Conservation (phyloP, 2,329 filamentous ascomycete species). For the Aspergillus sergii region DNA sequence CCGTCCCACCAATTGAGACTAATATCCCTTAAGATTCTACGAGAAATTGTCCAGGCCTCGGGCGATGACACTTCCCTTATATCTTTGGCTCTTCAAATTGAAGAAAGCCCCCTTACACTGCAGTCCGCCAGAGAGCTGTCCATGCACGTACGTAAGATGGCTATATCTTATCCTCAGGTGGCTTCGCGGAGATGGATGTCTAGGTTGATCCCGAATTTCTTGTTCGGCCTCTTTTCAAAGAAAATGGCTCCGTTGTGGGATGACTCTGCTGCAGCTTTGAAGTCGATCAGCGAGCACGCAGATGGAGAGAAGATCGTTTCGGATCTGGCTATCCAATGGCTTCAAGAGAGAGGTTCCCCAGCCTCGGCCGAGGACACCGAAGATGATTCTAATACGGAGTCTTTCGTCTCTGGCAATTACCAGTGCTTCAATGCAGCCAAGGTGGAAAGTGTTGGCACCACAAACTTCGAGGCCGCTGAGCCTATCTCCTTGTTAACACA, state of each 20-base stretch:
- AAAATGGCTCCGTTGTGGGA: conserved; percentile 87
- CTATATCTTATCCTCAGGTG: conserved; percentile 62
- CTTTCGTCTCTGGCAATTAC: conserved; percentile 58
- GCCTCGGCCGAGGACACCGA: conserved; percentile 24
- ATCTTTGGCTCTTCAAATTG: conserved; percentile 72
- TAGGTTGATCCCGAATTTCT: conserved; percentile 75
- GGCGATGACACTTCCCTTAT: conserved; percentile 50
- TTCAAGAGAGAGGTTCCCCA: conserved; percentile 48
- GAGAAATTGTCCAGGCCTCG: conserved; percentile 52
- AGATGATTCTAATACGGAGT: conserved; percentile 28
- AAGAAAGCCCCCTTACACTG: conserved; percentile 76
- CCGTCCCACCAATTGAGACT: conserved; percentile 75
- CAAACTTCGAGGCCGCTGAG: conserved; percentile 56
- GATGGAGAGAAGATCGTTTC: conserved; percentile 73
- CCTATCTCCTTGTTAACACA: conserved; percentile 62
- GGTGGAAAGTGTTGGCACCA: conserved; percentile 56
- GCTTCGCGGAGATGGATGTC: conserved; percentile 66
- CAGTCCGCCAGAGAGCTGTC: conserved; percentile 75
- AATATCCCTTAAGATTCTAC: conserved; percentile 71
- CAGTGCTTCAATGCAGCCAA: conserved; percentile 76
- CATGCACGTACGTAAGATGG: conserved; percentile 83
- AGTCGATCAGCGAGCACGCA: conserved; percentile 71
- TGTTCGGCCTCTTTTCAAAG: conserved; percentile 87
- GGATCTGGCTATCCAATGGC: conserved; percentile 75
- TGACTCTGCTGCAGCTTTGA: conserved; percentile 74